Base-by-base conservation (phyloP, 2,329 filamentous ascomycete genomes). In the Huntiella savannae region DNA sequence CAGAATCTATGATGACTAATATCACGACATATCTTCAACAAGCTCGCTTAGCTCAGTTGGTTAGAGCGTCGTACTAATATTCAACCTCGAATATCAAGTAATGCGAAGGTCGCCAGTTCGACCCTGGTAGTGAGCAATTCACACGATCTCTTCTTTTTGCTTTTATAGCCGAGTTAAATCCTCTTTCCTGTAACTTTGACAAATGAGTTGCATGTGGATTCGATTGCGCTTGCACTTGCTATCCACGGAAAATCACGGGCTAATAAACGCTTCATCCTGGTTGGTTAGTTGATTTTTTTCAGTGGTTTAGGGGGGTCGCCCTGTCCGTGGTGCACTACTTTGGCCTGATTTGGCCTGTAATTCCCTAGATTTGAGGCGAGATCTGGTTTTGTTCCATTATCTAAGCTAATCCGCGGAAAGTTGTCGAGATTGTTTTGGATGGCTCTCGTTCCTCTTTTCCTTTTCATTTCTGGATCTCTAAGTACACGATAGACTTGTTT, bases 41-140 rank as follows among this genome's bases (percentile, higher is more conserved):
- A 36, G 45, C 45, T 47, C 40, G 45, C 45, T 47, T 43, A 43
- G 40, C 45, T 47, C 40, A 47, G 45, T 47, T 47, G 45, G 45
- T 47, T 47, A 47, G 45, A 47, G 45, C 45, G 45, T 47, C 45
- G 45, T 47, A 47, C 45, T 47, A 47, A 47, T 47, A 47, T 47
- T 35, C 32, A 5, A 47, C 10, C 13, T 22, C 16, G 19, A 35
- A 47, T 41, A 47, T 36, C 45, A 40, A 37, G 40, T 44, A 48
- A 48, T 40, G 40, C 46, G 35, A 40, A 48, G 22, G 41, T 48
- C 46, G 41, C 46, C 41, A 48, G 46, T 48, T 48, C 46, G 46
- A 48, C 41, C 41, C 46, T 48, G 46, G 46, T 48, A 48, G 46
- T 48, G 46, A 48, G 46, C 46, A 48, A 8, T 16, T 22, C 13